phyloP scores from a whole-genome alignment of 78 protist genomes.

The Speleostelium caveatum region DNA sequence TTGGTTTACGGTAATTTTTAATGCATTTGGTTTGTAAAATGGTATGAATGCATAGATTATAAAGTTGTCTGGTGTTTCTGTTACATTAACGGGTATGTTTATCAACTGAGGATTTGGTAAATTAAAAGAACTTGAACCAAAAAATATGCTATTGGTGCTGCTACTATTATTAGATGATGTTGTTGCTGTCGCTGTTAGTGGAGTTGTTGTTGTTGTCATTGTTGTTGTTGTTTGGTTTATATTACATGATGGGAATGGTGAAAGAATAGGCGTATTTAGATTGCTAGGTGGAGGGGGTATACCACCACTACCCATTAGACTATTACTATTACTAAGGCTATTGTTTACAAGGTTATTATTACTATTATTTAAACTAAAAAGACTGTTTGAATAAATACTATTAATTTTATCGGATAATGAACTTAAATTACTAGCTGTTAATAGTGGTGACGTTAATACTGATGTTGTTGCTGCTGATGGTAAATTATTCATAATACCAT shows the following conservation, averaged over 20 bases:
- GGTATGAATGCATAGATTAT: slow-evolving; percentile 71
- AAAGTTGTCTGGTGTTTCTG: slow-evolving; percentile 36
- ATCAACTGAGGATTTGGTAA: neutral
- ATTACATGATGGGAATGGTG: neutral
- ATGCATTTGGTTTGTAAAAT: slow-evolving; percentile 65
- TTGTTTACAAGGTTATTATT: no score
- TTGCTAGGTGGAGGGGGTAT: neutral
- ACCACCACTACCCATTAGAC: neutral
- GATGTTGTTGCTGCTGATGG: neutral
- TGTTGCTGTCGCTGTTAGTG: no score
- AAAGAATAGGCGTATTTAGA: no score
- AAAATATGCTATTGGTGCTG: neutral
- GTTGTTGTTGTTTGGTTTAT: neutral
- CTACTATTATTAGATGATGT: neutral
- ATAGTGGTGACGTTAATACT: neutral
- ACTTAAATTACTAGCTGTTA: neutral
- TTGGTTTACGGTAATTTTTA: slow-evolving; percentile 63
- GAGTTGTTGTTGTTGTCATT: neutral
- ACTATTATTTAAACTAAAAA: no score
- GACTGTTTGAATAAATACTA: no score
- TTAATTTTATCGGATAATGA: neutral
- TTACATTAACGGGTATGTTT: slow-evolving; percentile 66
- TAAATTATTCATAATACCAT: neutral
- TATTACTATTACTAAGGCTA: no score
- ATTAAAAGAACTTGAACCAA: neutral